Conservation (phyloP, 352 stramenopile genomes). For the Globisporangium lucens region DNA sequence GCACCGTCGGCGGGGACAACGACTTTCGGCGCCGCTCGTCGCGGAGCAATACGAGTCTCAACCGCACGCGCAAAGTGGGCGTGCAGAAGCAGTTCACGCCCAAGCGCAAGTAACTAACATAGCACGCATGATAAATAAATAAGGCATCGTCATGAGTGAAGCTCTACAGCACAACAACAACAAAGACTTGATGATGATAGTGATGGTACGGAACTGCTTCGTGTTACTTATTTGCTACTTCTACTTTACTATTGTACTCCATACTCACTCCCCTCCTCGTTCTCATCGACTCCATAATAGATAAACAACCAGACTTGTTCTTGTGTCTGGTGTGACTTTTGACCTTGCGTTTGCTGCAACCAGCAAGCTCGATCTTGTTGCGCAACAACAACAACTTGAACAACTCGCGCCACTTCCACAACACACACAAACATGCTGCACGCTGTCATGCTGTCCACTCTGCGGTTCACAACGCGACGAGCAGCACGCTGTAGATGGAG, state of each 20-base stretch:
- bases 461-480: slow-evolving; percentile 43
- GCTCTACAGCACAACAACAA: not conserved
- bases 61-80: slow-evolving; percentile 37
- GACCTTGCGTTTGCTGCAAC: not conserved
- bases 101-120: slow-evolving; percentile 15
- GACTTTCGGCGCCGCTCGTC: slow-evolving; percentile 63
- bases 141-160: not conserved
- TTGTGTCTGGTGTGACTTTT: not conserved
- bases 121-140: not conserved
- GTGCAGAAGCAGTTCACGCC: slow-evolving; percentile 50
- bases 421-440: not conserved
- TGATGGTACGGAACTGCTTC: not conserved
- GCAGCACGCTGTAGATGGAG: slow-evolving; percentile 70
- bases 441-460: not conserved
- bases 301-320: slow-evolving; percentile 4
- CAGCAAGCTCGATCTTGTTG: not conserved
- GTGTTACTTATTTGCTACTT: slow-evolving; percentile 6
- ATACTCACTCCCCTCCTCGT: not conserved
- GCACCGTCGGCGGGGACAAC: slow-evolving; percentile 70
- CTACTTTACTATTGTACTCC: slow-evolving; percentile 10
- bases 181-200: not conserved
- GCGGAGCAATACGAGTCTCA: slow-evolving; percentile 46
- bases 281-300: slow-evolving; percentile 3
- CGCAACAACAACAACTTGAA: not conserved
- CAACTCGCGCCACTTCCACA: not conserved